Percentiles rank a stretch among this genome's conserved stretches.
These are phyloP conservation scores for Myotisia sp. DNA, from an alignment of 2,329 filamentous ascomycete genomes.

Conservation along the genomic window DNA sequence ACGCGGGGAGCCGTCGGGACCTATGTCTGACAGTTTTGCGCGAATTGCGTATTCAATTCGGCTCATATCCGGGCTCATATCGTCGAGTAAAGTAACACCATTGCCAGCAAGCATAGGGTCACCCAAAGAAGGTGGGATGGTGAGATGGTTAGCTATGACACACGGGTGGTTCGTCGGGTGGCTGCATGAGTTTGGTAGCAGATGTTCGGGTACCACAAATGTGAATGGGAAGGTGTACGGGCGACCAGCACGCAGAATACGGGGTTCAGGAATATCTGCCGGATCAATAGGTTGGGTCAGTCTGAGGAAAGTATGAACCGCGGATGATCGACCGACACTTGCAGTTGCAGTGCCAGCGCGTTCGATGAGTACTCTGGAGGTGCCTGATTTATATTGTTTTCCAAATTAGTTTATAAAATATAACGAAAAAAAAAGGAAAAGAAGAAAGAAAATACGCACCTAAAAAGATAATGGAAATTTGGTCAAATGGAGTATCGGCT, in stretches of 20 bases:
- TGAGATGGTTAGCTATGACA: slow-evolving; percentile 41
- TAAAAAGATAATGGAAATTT: slow-evolving; percentile 20
- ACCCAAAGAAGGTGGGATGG: slow-evolving; percentile 48
- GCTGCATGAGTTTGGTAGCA: slow-evolving; percentile 46
- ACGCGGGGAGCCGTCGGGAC: slow-evolving; percentile 26
- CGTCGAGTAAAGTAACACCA: slow-evolving; percentile 41
- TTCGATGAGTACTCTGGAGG: slow-evolving; percentile 41
- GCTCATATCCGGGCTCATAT: slow-evolving; percentile 49
- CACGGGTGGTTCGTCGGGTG: slow-evolving; percentile 39
- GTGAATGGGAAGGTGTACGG: slow-evolving; percentile 48
- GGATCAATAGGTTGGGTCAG: slow-evolving; percentile 46
- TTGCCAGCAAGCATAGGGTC: slow-evolving; percentile 40
- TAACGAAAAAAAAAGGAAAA: neutral
- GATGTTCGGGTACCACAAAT: slow-evolving; percentile 47
- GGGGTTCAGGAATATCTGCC: slow-evolving; percentile 39
- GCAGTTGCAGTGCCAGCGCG: slow-evolving; percentile 38
- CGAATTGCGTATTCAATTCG: slow-evolving; percentile 45
- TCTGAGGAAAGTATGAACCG: slow-evolving; percentile 47
- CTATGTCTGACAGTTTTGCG: slow-evolving; percentile 30
- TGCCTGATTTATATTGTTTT: slow-evolving; percentile 25
- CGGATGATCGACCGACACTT: slow-evolving; percentile 40
- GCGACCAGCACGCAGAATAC: slow-evolving; percentile 40
- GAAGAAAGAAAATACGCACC: slow-evolving; percentile 12
- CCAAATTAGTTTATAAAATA: neutral
- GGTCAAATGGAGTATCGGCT: slow-evolving; percentile 18